Percentiles rank a stretch among this genome's conserved stretches.
Conservation (phyloP, 225 moss, liverwort and hornwort genomes). For the Pseudisothecium myosuroides region DNA sequence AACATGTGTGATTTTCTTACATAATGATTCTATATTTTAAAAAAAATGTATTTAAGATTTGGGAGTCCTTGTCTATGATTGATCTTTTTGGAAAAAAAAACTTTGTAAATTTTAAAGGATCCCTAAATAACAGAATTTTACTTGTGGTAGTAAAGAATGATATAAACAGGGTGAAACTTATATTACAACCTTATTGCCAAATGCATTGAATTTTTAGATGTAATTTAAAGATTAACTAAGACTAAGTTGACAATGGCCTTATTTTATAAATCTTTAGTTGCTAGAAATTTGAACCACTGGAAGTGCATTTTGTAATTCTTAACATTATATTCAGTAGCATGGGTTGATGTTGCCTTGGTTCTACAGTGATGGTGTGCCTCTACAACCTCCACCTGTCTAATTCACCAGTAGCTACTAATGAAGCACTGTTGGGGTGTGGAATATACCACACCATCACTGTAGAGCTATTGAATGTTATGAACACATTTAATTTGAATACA, state of each 20-base stretch:
- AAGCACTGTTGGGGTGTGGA: too few species aligned
- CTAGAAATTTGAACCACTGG: neutral
- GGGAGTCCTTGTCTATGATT: too few species aligned
- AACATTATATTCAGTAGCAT: too few species aligned
- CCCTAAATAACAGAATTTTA: rapidly evolving
- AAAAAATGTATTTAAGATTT: neutral
- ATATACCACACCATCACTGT: too few species aligned
- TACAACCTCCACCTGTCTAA: too few species aligned
- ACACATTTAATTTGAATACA: neutral
- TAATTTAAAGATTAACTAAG: neutral
- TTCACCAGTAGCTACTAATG: too few species aligned
- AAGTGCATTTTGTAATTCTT: neutral
- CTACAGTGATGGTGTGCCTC: too few species aligned
- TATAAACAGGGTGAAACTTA: neutral
- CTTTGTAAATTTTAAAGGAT: too few species aligned
- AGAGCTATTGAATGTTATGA: too few species aligned
- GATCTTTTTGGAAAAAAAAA: neutral
- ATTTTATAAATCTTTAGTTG: neutral
- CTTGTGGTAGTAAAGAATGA: neutral
- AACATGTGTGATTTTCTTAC: neutral
- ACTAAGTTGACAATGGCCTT: neutral
- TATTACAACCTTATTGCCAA: neutral
- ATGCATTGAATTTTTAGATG: neutral
- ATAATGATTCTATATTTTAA: neutral
- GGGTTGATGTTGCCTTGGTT: too few species aligned